These are phyloP conservation scores for Avicennia marina DNA, from an alignment of 257 asterid species.

Conservation along the genomic window DNA sequence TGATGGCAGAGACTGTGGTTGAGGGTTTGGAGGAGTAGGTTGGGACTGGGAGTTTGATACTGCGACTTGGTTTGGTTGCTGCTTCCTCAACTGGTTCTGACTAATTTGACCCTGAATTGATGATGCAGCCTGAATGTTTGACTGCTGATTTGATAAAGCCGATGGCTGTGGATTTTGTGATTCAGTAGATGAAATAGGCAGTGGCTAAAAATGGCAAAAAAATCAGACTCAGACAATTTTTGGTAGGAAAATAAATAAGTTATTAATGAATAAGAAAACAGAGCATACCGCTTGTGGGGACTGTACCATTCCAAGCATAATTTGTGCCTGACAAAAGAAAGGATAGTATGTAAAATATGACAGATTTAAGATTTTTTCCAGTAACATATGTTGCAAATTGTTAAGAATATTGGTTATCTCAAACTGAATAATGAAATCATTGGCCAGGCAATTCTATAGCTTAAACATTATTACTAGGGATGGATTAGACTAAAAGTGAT, in stretches of 20 bases:
- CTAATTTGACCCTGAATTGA: slow-evolving; percentile 43
- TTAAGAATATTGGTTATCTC: no score
- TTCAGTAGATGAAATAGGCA: slow-evolving; percentile 44
- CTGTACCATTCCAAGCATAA: slow-evolving; percentile 97
- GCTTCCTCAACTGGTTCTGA: slow-evolving; percentile 66
- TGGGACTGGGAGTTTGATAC: slow-evolving; percentile 35
- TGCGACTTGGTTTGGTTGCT: slow-evolving; percentile 47
- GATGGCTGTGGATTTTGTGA: slow-evolving; percentile 54
- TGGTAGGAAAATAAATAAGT: slow-evolving; percentile 16
- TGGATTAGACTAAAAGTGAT: no score
- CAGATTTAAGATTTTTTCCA: no score
- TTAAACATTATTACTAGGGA: no score
- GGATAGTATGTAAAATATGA: no score
- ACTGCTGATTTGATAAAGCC: slow-evolving; percentile 28
- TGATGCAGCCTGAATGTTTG: slow-evolving; percentile 38
- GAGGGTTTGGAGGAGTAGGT: slow-evolving; percentile 44
- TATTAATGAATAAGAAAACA: slow-evolving; percentile 5
- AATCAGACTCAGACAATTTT: slow-evolving; percentile 4
- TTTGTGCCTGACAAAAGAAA: slow-evolving; percentile 64
- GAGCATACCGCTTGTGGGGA: slow-evolving; percentile 68
- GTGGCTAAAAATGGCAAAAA: slow-evolving; percentile 32
- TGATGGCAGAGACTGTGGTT: slow-evolving; percentile 45
- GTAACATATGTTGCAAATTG: not conserved
- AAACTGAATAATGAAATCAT: no score
- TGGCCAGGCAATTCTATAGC: no score